phyloP scores from a whole-genome alignment of 768 basidiomycete genomes.

The Phallus indusiatus region DNA sequence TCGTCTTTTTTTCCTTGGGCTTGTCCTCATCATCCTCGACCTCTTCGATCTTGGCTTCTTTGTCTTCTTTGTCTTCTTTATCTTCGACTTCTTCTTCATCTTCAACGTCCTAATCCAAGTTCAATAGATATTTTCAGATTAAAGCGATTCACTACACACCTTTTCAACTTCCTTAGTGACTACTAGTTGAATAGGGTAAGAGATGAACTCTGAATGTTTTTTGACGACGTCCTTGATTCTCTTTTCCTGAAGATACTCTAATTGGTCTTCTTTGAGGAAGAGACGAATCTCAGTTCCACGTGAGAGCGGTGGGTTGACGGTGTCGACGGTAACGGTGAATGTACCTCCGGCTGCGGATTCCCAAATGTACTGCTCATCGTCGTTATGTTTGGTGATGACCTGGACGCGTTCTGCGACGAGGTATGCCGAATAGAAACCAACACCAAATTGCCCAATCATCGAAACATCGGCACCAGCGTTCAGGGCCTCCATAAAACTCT shows the following conservation, averaged over 20 bases:
- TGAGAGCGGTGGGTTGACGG: constrained; percentile 78
- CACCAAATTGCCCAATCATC: constrained; percentile 99
- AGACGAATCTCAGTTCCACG: constrained; percentile 92
- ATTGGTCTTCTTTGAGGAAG: constrained; percentile 96
- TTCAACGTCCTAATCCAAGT: constrained; percentile 61
- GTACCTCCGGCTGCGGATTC: constrained; percentile 99
- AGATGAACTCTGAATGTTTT: constrained; percentile 99
- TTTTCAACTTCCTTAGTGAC: constrained; percentile 99
- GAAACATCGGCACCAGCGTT: constrained; percentile 82
- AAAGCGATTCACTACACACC: constrained; percentile 38
- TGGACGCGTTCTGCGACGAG: constrained; percentile 98
- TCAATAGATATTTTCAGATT: background rate
- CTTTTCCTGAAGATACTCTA: constrained; percentile 99
- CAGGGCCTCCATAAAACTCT: constrained; percentile 94
- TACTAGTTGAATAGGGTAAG: constrained; percentile 97
- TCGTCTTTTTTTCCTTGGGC: constrained; percentile 85
- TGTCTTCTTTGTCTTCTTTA: constrained; percentile 60
- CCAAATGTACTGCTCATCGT: constrained; percentile 99
- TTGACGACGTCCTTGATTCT: constrained; percentile 99
- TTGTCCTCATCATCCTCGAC: constrained; percentile 77
- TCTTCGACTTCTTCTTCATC: constrained; percentile 59
- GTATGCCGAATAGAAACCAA: constrained; percentile 99
- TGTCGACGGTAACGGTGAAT: constrained; percentile 96
- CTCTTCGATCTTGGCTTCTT: constrained; percentile 71
- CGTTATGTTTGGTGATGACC: constrained; percentile 99